These are phyloP conservation scores for Nicotiana attenuata DNA, from an alignment of 257 asterid species.

Conservation along the genomic window DNA sequence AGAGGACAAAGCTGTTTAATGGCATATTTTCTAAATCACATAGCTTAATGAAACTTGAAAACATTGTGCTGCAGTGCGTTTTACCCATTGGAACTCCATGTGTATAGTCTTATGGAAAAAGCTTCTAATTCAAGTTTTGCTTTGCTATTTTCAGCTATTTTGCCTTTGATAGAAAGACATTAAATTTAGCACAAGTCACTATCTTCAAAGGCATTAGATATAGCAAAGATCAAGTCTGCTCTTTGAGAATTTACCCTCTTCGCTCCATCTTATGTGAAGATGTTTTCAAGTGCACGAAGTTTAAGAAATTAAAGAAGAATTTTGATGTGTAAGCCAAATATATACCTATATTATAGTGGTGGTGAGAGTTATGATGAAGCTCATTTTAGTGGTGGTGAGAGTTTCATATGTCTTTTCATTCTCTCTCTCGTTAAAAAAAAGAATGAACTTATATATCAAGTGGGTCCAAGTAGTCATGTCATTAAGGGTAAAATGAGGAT, in stretches of 20 bases:
- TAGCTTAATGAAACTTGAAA: not conserved
- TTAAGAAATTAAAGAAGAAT: not conserved
- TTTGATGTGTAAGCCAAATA: not conserved
- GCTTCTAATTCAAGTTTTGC: not conserved
- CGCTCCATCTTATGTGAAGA: not conserved
- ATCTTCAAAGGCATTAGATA: not conserved
- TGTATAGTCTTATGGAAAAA: not conserved
- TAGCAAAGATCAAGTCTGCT: not conserved
- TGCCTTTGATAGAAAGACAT: not conserved
- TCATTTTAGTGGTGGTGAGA: no score
- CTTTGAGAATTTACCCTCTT: not conserved
- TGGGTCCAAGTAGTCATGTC: not conserved
- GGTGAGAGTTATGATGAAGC: no score
- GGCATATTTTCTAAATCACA: not conserved
- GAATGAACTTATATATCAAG: not conserved
- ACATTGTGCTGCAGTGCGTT: not conserved
- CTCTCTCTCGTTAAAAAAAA: no score
- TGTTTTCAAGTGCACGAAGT: not conserved
- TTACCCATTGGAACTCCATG: not conserved
- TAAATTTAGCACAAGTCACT: not conserved
- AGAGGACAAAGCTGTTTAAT: not conserved
- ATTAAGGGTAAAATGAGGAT: not conserved
- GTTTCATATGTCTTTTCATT: no score
- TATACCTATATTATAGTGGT: not conserved
- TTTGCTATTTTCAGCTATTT: not conserved